Percentiles rank a stretch among this genome's conserved stretches.
Conservation (phyloP, 1,139 yeast genomes). For the Lodderomyces theae region DNA sequence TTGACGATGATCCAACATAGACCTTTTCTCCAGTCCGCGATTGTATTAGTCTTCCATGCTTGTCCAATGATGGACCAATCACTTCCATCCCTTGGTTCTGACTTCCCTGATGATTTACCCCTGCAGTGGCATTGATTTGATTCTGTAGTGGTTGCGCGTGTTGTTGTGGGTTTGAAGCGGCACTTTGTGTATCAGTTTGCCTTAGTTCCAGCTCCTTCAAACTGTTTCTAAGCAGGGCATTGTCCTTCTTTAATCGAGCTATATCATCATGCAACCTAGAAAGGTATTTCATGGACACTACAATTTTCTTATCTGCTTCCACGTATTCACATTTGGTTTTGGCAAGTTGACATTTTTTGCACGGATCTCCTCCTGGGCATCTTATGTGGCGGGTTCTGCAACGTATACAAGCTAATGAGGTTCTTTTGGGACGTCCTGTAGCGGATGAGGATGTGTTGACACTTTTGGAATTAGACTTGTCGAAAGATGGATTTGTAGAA, state of each 20-base stretch:
- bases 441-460: too few species aligned
- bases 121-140: slow-evolving; percentile 8
- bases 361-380: slow-evolving; percentile 81
- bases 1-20: slow-evolving; percentile 76
- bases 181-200: slow-evolving; percentile 3
- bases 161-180: slow-evolving; percentile 1
- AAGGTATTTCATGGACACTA: slow-evolving; percentile 71
- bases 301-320: slow-evolving; percentile 75
- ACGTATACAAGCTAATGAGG: slow-evolving; percentile 55
- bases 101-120: not conserved
- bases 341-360: slow-evolving; percentile 61
- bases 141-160: slow-evolving; percentile 1
- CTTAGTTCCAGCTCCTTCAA: slow-evolving; percentile 31
- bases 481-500: not conserved
- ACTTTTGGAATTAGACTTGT: not conserved
- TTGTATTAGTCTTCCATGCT: slow-evolving; percentile 66
- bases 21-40: slow-evolving; percentile 73
- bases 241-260: slow-evolving; percentile 49
- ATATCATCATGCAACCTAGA: slow-evolving; percentile 68
- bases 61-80: slow-evolving; percentile 65
- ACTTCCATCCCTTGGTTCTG: slow-evolving; percentile 32
- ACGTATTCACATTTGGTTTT: slow-evolving; percentile 67
- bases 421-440: slow-evolving; percentile 26
- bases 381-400: slow-evolving; percentile 75
- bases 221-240: slow-evolving; percentile 52